A percentile compares a stretch with the other conserved stretches of the same genome.
phyloP scores from a whole-genome alignment of 2,329 filamentous ascomycete genomes.

The Penicillium sp. region DNA sequence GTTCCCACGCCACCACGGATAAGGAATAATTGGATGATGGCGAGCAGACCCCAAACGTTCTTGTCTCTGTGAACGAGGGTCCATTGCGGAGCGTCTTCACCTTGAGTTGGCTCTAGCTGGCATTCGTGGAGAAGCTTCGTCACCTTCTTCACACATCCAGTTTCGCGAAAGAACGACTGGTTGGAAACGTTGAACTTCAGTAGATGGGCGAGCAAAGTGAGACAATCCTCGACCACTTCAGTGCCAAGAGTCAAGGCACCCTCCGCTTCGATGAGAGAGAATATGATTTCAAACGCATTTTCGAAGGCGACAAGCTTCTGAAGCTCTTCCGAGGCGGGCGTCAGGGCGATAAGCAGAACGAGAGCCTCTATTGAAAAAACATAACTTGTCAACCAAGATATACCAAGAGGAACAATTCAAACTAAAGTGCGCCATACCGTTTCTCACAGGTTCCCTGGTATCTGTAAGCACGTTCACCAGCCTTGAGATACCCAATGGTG shows the following conservation, averaged over 20 bases:
- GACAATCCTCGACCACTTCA: conserved; percentile 87
- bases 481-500: conserved; percentile 84
- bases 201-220: conserved; percentile 89
- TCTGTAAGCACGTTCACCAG: conserved; percentile 86
- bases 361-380: conserved; percentile 67
- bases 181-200: conserved; percentile 87
- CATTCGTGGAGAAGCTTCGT: conserved; percentile 69
- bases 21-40: conserved; percentile 85
- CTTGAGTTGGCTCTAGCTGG: conserved; percentile 56
- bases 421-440: conserved; percentile 57
- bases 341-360: conserved; percentile 84
- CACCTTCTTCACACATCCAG: conserved; percentile 77
- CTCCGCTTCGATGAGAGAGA: conserved; percentile 79
- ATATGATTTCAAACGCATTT: conserved; percentile 87
- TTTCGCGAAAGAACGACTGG: conserved; percentile 91
- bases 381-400: conserved; percentile 12
- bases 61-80: conserved; percentile 79
- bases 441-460: conserved; percentile 81
- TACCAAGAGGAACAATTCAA: conserved; percentile 20
- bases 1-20: conserved; percentile 80
- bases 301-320: conserved; percentile 97
- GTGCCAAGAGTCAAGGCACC: conserved; percentile 83
- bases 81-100: conserved; percentile 69
- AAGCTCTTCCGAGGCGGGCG: conserved; percentile 82
- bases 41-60: conserved; percentile 88